Percentiles rank a stretch among this genome's conserved stretches.
Evolutionary conservation across 768 basidiomycete genomes (phyloP).

Genomic region (Tephrocybe rancida): DNA sequence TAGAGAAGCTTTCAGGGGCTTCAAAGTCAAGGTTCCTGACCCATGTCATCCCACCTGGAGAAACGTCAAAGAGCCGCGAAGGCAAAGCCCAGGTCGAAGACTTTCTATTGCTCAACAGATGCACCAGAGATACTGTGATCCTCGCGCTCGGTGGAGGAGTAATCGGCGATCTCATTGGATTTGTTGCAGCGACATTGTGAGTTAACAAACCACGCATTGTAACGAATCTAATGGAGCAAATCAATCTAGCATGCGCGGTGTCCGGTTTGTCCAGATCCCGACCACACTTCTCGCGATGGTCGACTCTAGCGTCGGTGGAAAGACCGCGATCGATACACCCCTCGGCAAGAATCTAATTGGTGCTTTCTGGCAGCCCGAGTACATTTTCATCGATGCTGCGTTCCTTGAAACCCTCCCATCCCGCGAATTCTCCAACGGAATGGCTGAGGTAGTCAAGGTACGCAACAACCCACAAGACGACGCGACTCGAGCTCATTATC

Average conservation of each 20-base stretch:
- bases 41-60: constrained; percentile 85
- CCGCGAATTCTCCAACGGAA: constrained; percentile 96
- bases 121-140: constrained; percentile 92
- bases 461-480: constrained; percentile 17
- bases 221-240: constrained; percentile 5
- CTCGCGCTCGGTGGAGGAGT: constrained; percentile 96
- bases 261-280: constrained; percentile 94
- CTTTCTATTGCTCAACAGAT: constrained; percentile 83
- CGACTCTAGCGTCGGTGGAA: constrained; percentile 96
- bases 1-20: constrained; percentile 25
- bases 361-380: constrained; percentile 97
- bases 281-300: constrained; percentile 98
- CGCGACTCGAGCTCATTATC: not conserved
- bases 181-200: constrained; percentile 96
- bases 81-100: constrained; percentile 96
- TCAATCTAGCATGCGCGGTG: constrained; percentile 85
- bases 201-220: constrained; percentile 31
- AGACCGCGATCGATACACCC: constrained; percentile 98
- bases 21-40: constrained; percentile 68
- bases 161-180: constrained; percentile 95
- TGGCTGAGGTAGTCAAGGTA: constrained; percentile 98
- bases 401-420: constrained; percentile 92
- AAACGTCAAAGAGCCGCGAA: constrained; percentile 88
- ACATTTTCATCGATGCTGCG: constrained; percentile 96
- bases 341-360: constrained; percentile 99